These are phyloP conservation scores for Yarrowia hollandica DNA, from an alignment of 805 yeast genomes.

Conservation along the genomic window DNA sequence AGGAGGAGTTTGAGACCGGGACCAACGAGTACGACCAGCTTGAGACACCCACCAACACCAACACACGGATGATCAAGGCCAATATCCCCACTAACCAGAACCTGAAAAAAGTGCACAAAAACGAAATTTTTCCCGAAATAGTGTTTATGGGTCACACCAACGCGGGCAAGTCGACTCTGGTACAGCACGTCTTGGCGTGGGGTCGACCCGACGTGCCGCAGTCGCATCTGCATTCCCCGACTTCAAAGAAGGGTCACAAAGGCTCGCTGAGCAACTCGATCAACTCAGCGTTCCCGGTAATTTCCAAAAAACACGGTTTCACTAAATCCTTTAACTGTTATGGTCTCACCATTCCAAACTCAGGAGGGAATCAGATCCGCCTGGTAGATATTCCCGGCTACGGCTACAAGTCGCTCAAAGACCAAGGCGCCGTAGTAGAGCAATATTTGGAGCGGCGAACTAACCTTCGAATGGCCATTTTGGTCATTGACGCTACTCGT, in stretches of 20 bases:
- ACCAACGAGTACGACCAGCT: background rate
- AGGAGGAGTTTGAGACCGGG: constrained; percentile 11
- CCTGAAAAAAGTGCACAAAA: constrained; percentile 27
- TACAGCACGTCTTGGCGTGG: constrained; percentile 38
- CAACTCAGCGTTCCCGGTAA: constrained; percentile 48
- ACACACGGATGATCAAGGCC: constrained; percentile 19
- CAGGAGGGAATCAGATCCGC: constrained; percentile 60
- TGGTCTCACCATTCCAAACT: constrained; percentile 38
- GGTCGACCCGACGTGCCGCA: constrained; percentile 16
- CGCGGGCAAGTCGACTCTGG: constrained; percentile 79
- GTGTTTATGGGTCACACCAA: constrained; percentile 78
- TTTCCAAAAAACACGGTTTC: constrained; percentile 51
- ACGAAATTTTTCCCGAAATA: constrained; percentile 62
- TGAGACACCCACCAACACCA: background rate
- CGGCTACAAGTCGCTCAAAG: constrained; percentile 63
- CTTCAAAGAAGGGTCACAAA: constrained; percentile 26
- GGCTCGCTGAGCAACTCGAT: constrained; percentile 36
- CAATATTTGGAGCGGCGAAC: constrained; percentile 59
- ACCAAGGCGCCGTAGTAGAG: constrained; percentile 70
- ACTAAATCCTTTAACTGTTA: constrained; percentile 68
- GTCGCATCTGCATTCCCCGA: constrained; percentile 52
- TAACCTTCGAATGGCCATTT: constrained; percentile 56
- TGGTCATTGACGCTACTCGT: constrained; percentile 59
- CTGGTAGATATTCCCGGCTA: constrained; percentile 90
- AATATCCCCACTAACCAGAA: constrained; percentile 18